A percentile compares a stretch with the other conserved stretches of the same genome.
phyloP scores from a whole-genome alignment of 352 stramenopile species.

The Phytopythium kandeliae region DNA sequence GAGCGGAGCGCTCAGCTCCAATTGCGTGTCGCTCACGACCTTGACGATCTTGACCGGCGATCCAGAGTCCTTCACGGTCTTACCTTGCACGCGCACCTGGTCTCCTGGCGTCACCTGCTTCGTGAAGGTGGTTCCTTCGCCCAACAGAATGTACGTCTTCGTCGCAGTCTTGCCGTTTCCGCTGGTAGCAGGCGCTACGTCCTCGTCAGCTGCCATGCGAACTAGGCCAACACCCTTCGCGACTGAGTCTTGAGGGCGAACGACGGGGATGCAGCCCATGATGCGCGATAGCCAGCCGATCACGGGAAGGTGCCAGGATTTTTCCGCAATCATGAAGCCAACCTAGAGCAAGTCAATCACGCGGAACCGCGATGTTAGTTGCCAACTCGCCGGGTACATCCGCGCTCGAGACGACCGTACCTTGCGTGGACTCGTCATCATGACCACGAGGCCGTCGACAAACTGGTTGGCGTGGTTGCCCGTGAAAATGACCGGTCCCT shows the following conservation, averaged over 20 bases:
- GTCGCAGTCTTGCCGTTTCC: slow-evolving; percentile 15
- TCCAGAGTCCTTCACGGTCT: slow-evolving; percentile 75
- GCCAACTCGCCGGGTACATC: too few species aligned
- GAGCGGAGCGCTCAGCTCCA: slow-evolving; percentile 52
- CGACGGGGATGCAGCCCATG: slow-evolving; percentile 96
- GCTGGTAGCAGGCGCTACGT: slow-evolving; percentile 19
- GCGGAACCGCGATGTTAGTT: too few species aligned
- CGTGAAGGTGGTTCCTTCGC: slow-evolving; percentile 68
- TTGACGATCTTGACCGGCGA: slow-evolving; percentile 79
- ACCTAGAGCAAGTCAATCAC: slow-evolving; percentile 50
- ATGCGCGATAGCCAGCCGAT: slow-evolving; percentile 93
- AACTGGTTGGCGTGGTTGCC: slow-evolving; percentile 99
- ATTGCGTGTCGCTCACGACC: slow-evolving; percentile 83
- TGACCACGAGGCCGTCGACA: slow-evolving; percentile 95
- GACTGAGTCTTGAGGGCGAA: slow-evolving; percentile 93
- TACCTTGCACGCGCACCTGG: slow-evolving; percentile 70
- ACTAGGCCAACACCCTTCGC: slow-evolving; percentile 65
- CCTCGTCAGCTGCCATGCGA: slow-evolving; percentile 26
- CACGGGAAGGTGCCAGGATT: slow-evolving; percentile 92
- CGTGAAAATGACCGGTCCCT: slow-evolving; percentile 97
- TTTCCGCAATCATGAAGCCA: slow-evolving; percentile 97
- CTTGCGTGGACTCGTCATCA: slow-evolving; percentile 92
- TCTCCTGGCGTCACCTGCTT: slow-evolving; percentile 74
- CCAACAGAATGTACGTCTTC: slow-evolving; percentile 39
- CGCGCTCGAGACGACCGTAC: too few species aligned